Evolutionary conservation across 257 asterid species (phyloP), one percentile per base, ranked within the genome.

Genomic region (Jaltomata sinuosa): DNA sequence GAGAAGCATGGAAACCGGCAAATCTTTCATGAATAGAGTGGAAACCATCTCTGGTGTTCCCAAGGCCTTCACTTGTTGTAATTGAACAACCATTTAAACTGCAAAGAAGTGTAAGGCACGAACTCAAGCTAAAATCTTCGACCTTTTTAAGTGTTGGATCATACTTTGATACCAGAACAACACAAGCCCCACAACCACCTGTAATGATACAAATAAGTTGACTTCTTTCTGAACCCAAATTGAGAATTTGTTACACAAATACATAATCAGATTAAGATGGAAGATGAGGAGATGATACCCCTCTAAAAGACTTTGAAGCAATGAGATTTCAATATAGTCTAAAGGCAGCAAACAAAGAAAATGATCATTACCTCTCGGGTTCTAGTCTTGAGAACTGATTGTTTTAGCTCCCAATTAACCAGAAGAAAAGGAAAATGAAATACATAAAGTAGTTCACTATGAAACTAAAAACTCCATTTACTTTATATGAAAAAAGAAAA

Each of bases 171-270:
- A 94, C 89, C 85, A 93, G 86, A 69, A 94, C 94, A 4, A 94
- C 93, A 72, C 98, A 94, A 34, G 98, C 94, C 14, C 98, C 98
- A 88, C 97, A 93, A 50, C 98, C 97, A 85, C 98, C 98, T 94
- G 90, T 64, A 62, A 45, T 11, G 19, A 45, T 32, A 36, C 62
- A 25, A 34, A 55, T 9, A 34, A 54, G 31, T 79, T 2, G 2
- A 19, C 36, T 34, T 80, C 34, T n/a, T 31, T 40, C 15, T 11
- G n/a, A 3, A 80, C 29, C 83, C 52, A 53, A 52, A 21, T 40
- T 11, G 52, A 53, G 54, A 80, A 80, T 14, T n/a, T 68, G 29
- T 34, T 68, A 19, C 16, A 19, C 8, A 68, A 34, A 18, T 68
- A 19, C 29, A 4, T 22, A 1, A 49, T 50, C 59, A 53, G 59